Conservation (phyloP, 1,284 basidiomycete genomes). For the Tilletiopsis washingtonensis region DNA sequence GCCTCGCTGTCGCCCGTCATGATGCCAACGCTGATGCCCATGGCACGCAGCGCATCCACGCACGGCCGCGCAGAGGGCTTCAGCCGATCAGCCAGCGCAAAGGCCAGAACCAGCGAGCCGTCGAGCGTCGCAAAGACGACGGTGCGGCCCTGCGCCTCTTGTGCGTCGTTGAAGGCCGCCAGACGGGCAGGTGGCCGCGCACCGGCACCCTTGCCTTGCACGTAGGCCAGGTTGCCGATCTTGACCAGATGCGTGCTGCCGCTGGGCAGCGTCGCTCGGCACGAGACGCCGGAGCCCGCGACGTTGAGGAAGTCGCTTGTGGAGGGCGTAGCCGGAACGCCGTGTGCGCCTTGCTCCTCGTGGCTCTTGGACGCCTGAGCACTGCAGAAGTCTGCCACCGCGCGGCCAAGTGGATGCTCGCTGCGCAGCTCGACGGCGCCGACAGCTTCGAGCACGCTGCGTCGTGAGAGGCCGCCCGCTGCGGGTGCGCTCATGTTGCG, state of each 20-base stretch:
- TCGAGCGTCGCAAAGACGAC: slow-evolving; percentile 37
- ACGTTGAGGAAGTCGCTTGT: slow-evolving; percentile 67
- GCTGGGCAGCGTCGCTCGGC: slow-evolving; percentile 13
- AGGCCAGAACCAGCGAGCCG: slow-evolving; percentile 17
- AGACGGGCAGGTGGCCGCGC: slow-evolving; percentile 1
- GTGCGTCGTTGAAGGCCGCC: slow-evolving; percentile 10
- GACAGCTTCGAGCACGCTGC: slow-evolving; percentile 55
- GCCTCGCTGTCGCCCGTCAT: slow-evolving; percentile 40
- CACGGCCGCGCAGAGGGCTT: slow-evolving; percentile 36
- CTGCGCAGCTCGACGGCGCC: slow-evolving; percentile 79
- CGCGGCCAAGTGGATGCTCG: slow-evolving; percentile 91
- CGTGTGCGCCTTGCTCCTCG: no score
- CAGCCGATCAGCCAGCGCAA: slow-evolving; percentile 39
- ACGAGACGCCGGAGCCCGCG: slow-evolving; percentile 75
- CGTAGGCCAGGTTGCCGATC: slow-evolving; percentile 31
- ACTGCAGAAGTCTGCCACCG: slow-evolving; percentile 61
- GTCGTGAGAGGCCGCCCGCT: slow-evolving; percentile 14
- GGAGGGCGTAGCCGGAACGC: slow-evolving; percentile 44
- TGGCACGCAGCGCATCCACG: slow-evolving; percentile 23
- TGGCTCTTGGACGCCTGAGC: background rate
- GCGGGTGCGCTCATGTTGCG: background rate
- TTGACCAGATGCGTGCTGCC: slow-evolving; percentile 15
- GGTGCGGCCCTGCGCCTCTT: slow-evolving; percentile 34
- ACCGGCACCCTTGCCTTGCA: slow-evolving; percentile 8
- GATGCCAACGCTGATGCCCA: slow-evolving; percentile 40